Percentiles rank a stretch among this genome's conserved stretches.
Conservation (phyloP, 2,329 filamentous ascomycete species). For the Cladosporium halotolerans region DNA sequence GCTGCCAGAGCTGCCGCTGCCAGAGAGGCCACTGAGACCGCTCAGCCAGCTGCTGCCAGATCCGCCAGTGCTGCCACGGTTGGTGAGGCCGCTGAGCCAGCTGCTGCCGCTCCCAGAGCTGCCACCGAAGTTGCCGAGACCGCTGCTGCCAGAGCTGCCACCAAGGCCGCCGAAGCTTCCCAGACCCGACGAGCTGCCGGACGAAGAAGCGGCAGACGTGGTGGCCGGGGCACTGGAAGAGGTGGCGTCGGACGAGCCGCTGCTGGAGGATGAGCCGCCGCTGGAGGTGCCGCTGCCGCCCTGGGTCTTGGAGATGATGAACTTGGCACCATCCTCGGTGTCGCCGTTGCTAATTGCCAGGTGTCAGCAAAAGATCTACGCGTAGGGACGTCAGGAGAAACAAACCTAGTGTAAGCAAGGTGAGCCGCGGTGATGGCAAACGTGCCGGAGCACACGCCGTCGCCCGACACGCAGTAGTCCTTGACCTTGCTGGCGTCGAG, state of each 20-base stretch:
- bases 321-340: slow-evolving; percentile 15
- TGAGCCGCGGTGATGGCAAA: slow-evolving; percentile 25
- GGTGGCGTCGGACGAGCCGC: not conserved
- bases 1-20: not conserved
- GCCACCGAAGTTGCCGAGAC: not conserved
- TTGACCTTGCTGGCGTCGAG: slow-evolving; percentile 20
- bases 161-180: not conserved
- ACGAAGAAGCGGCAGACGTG: not conserved
- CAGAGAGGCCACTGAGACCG: not conserved
- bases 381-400: not conserved
- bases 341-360: slow-evolving; percentile 5
- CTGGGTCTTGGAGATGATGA: slow-evolving; percentile 13
- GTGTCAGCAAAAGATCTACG: not conserved
- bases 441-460: slow-evolving; percentile 23
- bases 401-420: slow-evolving; percentile 15
- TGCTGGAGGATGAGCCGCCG: not conserved
- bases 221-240: not conserved
- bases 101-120: not conserved
- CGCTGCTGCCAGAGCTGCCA: not conserved
- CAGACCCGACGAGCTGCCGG: not conserved
- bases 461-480: slow-evolving; percentile 25
- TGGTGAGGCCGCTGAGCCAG: not conserved
- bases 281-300: not conserved
- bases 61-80: not conserved
- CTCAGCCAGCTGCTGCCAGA: not conserved